Evolutionary conservation across 2,329 filamentous ascomycete species (phyloP).

Genomic region (Chrysoporthe puriensis): DNA sequence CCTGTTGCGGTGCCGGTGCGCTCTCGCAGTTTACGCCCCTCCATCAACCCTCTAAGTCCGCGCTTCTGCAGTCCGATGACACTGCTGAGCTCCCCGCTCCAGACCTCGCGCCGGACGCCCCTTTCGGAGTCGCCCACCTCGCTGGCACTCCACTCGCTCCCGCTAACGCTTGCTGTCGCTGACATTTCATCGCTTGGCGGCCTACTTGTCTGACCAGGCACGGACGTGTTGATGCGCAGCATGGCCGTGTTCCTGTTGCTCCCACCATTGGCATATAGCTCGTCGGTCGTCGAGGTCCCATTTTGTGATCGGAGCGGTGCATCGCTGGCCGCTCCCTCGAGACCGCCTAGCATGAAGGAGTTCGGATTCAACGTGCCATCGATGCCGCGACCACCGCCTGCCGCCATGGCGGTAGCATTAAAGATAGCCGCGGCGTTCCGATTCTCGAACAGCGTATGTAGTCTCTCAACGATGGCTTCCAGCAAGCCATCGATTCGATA

Average conservation of each 20-base stretch:
- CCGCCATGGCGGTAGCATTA: constrained; percentile 97
- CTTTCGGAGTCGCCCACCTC: constrained; percentile 55
- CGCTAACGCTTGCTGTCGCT: constrained; percentile 54
- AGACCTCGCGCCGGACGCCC: constrained; percentile 65
- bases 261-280: constrained; percentile 38
- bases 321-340: constrained; percentile 38
- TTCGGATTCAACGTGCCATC: constrained; percentile 68
- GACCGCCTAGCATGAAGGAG: constrained; percentile 57
- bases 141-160: constrained; percentile 58
- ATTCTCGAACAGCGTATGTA: constrained; percentile 88
- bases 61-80: constrained; percentile 96
- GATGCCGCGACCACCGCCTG: constrained; percentile 85
- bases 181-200: constrained; percentile 54
- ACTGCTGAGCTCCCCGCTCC: constrained; percentile 80
- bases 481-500: constrained; percentile 92
- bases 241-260: constrained; percentile 39
- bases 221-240: constrained; percentile 54
- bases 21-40: constrained; percentile 84
- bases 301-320: constrained; percentile 36
- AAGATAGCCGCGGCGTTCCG: constrained; percentile 96
- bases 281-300: constrained; percentile 35
- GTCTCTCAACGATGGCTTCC: constrained; percentile 87
- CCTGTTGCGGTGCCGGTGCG: constrained; percentile 53
- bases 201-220: constrained; percentile 39
- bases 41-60: constrained; percentile 90